Evolutionary conservation across 2,329 filamentous ascomycete genomes (phyloP), one percentile per base, ranked within the genome.

Genomic region (Lecanicillium sp.): DNA sequence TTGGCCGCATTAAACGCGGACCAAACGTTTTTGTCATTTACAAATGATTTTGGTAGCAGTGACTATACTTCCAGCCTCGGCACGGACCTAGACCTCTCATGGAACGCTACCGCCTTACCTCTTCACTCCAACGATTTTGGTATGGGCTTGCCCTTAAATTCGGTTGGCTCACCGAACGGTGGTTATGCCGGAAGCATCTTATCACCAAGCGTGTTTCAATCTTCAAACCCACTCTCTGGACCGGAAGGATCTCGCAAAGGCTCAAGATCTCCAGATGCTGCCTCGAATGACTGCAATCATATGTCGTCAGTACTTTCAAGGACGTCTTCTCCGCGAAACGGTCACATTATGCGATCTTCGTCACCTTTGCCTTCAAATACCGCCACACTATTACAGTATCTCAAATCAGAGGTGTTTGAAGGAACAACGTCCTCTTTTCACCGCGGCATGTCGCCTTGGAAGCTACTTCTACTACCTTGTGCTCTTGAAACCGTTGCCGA

Each of bases 391-490:
- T 47, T 60, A 4, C 49, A 54, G 1, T 54, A 56, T 38, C 56
- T 56, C 34, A 53, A 49, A 31, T 37, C 46, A 17, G 41, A 47
- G 20, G 54, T 48, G 39, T 48, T 62, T 2, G 51, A 61, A n/a
- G 47, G 45, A 5, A 35, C 49, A n/a, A 52, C 50, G 33, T 55
- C 48, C 8, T 55, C 51, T 9, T 41, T 55, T 35, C 28, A 53
- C 37, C 52, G 58, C 16, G 54, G 55, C 3, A 64, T 63, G 38
- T 65, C 64, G 1, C 65, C 64, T 0, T 68, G 65, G 64, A 58
- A 66, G 33, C 48, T 65, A 0, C 55, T 68, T 0, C 60, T 67
- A 14, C 47, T 68, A 1, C 63, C 65, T 1, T 59, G 62, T 31
- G 58, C 58, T 0, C 60, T 67, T 3, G 56, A 60, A 22, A 62